A percentile compares a stretch with the other conserved stretches of the same genome.
These are phyloP conservation scores for Geopyxis carbonaria DNA, from an alignment of 495 filamentous ascomycete genomes.

Conservation along the genomic window DNA sequence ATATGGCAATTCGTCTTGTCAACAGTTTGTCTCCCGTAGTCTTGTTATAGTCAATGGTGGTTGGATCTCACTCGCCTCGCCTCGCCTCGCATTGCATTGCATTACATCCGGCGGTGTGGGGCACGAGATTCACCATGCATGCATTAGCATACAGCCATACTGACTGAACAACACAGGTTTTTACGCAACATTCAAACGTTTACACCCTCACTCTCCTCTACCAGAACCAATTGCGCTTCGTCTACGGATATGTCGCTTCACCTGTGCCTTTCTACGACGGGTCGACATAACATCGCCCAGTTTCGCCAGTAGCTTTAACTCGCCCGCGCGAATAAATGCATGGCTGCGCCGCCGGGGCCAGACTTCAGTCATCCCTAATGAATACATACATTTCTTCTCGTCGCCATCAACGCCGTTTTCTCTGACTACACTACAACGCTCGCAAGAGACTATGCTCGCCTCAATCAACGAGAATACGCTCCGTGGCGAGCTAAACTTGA, in stretches of 20 bases:
- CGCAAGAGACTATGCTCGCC: too few species aligned
- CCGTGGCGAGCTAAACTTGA: too few species aligned
- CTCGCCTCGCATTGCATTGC: too few species aligned
- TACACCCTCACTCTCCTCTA: constrained; percentile 14
- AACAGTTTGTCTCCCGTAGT: constrained; percentile 16
- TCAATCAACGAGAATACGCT: too few species aligned
- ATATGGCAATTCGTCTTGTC: constrained; percentile 19
- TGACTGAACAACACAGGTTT: constrained; percentile 12
- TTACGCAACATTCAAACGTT: constrained; percentile 15
- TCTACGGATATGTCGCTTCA: constrained; percentile 20
- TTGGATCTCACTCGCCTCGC: too few species aligned
- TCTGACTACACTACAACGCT: background rate
- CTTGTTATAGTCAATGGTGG: too few species aligned
- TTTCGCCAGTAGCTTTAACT: constrained; percentile 4
- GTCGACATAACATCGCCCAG: constrained; percentile 17
- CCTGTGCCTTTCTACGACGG: constrained; percentile 16
- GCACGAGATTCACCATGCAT: background rate
- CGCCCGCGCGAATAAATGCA: constrained; percentile 9
- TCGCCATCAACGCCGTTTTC: constrained; percentile 6
- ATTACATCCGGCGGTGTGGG: background rate
- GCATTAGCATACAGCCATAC: background rate
- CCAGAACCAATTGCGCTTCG: constrained; percentile 16
- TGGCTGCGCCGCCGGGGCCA: constrained; percentile 17
- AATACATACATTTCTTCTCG: constrained; percentile 4
- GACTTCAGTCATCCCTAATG: constrained; percentile 12